phyloP scores from a whole-genome alignment of 2,329 filamentous ascomycete species.

The Amylocarpus encephaloides region DNA sequence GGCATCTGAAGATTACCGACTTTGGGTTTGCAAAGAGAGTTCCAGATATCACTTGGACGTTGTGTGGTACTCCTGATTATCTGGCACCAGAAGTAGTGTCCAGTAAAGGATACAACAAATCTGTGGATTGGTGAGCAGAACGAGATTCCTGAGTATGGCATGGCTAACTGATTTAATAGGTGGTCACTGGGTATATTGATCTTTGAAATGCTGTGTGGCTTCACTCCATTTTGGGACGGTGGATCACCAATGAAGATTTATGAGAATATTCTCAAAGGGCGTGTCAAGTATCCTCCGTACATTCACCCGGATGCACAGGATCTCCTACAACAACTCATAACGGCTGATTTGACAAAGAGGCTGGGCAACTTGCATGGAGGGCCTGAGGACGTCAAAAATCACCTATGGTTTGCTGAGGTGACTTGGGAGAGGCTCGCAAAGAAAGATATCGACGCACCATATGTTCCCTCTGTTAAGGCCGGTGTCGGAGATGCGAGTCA shows the following conservation, averaged over 20 bases:
- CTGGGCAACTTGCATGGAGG: conserved; percentile 91
- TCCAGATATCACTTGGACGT: conserved; percentile 97
- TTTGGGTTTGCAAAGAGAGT: conserved; percentile 99
- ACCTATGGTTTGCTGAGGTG: conserved; percentile 94
- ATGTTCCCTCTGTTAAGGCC: conserved; percentile 90
- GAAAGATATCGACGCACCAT: conserved; percentile 97
- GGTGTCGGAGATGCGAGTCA: conserved; percentile 93
- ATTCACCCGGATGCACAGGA: conserved; percentile 93
- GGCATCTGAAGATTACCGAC: conserved; percentile 94
- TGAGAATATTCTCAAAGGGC: conserved; percentile 94
- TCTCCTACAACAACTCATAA: conserved; percentile 87
- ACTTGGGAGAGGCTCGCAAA: conserved; percentile 92
- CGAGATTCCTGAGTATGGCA: conserved; percentile 7
- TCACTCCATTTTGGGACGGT: conserved; percentile 98
- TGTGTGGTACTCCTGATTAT: conserved; percentile 96
- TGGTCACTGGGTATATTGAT: conserved; percentile 98
- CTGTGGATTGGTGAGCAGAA: conserved; percentile 82
- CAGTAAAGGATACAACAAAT: conserved; percentile 99
- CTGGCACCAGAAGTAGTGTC: conserved; percentile 97
- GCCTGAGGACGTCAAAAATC: conserved; percentile 86
- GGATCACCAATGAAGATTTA: conserved; percentile 99
- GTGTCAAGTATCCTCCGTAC: conserved; percentile 94
- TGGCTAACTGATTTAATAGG: conserved; percentile 45
- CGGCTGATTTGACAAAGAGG: conserved; percentile 87
- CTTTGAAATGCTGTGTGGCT: conserved; percentile 98